phyloP scores from a whole-genome alignment of 192 early-diverging fungal species.

The Geranomyces variabilis region DNA sequence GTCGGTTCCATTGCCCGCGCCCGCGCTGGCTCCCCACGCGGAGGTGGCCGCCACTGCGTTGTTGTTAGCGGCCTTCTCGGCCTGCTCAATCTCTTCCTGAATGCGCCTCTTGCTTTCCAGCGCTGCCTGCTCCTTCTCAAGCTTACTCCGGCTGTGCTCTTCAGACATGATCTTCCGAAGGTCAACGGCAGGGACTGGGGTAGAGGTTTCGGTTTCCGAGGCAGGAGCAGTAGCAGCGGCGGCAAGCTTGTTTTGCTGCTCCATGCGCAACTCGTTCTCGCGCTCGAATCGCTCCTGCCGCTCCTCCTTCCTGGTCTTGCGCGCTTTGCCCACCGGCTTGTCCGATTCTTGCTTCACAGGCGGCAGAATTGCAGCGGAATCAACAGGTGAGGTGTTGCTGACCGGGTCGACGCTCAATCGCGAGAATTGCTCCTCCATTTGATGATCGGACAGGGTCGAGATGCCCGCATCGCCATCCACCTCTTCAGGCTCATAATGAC shows the following conservation, averaged over 20 bases:
- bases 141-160: constrained; percentile 31
- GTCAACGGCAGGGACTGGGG: constrained; percentile 24
- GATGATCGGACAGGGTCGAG: not conserved
- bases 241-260: constrained; percentile 19
- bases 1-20: not conserved
- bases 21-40: constrained; percentile 34
- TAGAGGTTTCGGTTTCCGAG: not conserved
- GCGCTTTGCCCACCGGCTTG: constrained; percentile 10
- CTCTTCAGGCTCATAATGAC: constrained; percentile 13
- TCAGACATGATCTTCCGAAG: constrained; percentile 33
- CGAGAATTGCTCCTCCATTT: not conserved
- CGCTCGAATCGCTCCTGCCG: constrained; percentile 16
- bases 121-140: constrained; percentile 23
- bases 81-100: constrained; percentile 12
- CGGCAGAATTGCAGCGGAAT: not conserved
- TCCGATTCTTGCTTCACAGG: constrained; percentile 6
- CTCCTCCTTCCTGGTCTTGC: constrained; percentile 33
- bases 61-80: not conserved
- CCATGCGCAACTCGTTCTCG: constrained; percentile 24
- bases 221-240: constrained; percentile 6
- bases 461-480: not conserved
- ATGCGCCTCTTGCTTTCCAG: constrained; percentile 12
- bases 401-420: not conserved
- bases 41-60: not conserved
- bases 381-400: not conserved